Percentiles rank a stretch among this genome's conserved stretches.
phyloP scores from a whole-genome alignment of 257 asterid genomes.

The Mentha longifolia region DNA sequence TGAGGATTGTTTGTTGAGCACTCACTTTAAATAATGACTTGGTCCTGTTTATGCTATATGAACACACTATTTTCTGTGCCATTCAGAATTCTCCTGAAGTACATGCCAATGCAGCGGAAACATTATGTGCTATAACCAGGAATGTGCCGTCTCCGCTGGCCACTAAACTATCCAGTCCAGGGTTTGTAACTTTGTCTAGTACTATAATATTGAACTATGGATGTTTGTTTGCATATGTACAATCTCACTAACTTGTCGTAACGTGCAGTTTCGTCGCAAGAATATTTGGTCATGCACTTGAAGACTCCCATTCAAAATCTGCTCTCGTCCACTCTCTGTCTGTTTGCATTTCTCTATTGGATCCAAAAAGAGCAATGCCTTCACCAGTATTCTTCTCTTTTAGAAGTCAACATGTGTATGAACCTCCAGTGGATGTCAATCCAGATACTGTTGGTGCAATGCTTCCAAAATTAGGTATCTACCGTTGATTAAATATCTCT shows the following conservation, averaged over 20 bases:
- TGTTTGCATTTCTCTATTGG: constrained; percentile 90
- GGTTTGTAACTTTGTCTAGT: constrained; percentile 50
- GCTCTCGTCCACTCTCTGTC: constrained; percentile 85
- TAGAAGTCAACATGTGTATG: constrained; percentile 78
- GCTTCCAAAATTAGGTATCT: constrained; percentile 92
- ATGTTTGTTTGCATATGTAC: constrained; percentile 22
- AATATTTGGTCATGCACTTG: constrained; percentile 90
- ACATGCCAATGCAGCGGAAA: constrained; percentile 96
- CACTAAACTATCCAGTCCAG: constrained; percentile 84
- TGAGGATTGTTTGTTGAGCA: constrained; percentile 27
- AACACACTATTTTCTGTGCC: constrained; percentile 29
- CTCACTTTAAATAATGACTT: constrained; percentile 24
- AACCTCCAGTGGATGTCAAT: constrained; percentile 70
- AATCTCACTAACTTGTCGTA: constrained; percentile 28
- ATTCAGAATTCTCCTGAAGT: constrained; percentile 91
- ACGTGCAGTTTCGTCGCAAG: constrained; percentile 84
- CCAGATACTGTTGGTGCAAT: constrained; percentile 91
- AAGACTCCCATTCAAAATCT: constrained; percentile 78
- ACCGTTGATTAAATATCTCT: constrained; percentile 12
- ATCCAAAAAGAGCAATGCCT: constrained; percentile 85
- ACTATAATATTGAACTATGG: constrained; percentile 17
- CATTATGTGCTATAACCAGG: constrained; percentile 90
- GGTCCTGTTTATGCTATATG: constrained; percentile 20
- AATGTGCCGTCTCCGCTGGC: constrained; percentile 87
- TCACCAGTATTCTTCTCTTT: constrained; percentile 73